These are phyloP conservation scores for Trichoderma breve DNA, from an alignment of 2,329 filamentous ascomycete species.

Conservation along the genomic window DNA sequence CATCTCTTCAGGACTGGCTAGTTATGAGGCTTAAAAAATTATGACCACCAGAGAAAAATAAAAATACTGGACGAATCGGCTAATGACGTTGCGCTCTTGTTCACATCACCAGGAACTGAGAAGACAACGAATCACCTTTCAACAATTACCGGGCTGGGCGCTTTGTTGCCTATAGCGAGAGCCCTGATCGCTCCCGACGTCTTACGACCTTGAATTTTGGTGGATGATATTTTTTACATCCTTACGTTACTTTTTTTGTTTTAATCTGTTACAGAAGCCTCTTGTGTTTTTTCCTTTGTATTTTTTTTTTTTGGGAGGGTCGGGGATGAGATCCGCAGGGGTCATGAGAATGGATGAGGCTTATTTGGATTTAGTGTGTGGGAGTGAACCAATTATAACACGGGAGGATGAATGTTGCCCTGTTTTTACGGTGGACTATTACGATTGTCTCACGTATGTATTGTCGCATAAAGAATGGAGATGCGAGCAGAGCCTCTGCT, in stretches of 20 bases:
- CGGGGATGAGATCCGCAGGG: neutral
- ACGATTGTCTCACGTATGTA: neutral
- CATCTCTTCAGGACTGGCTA: constrained; percentile 20
- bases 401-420: neutral
- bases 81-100: constrained; percentile 12
- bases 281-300: neutral
- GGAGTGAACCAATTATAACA: neutral
- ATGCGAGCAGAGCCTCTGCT: neutral
- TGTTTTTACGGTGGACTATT: neutral
- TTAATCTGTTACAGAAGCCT: neutral
- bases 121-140: neutral
- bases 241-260: neutral
- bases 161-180: neutral
- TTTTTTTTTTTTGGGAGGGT: neutral
- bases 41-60: neutral
- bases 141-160: neutral
- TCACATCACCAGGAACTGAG: constrained; percentile 17
- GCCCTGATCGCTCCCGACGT: neutral
- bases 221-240: neutral
- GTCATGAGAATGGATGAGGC: neutral
- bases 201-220: neutral
- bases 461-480: constrained; percentile 1
- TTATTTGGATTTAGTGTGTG: neutral
- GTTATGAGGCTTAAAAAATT: neutral
- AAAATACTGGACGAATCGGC: neutral